Base-by-base conservation (phyloP, 805 yeast genomes). In the Cyberlindnera maclurae region DNA sequence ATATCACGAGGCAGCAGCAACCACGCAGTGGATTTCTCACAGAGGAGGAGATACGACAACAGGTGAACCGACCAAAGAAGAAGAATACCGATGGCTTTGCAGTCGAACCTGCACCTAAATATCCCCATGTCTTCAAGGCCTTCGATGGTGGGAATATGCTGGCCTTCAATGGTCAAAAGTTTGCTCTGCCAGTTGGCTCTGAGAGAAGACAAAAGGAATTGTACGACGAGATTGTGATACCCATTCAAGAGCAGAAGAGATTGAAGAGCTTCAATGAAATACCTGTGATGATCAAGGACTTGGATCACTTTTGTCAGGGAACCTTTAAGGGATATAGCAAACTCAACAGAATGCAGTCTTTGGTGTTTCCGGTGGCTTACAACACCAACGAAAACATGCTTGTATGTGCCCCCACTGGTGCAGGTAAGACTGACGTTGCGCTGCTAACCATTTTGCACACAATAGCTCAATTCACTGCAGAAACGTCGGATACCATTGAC, bases 391-490 rank as follows among this genome's bases (percentile, higher is more conserved):
- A 90, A 52, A 90, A 90, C 54, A 85, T 93, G 96, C 65, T 89
- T 36, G 87, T 89, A 4, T 89, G 97, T 75, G 96, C 97, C 0
- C 97, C 97, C 1, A 89, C 97, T 0, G 97, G 97, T 70, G 96
- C 97, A 5, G 97, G 97, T 73, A 89, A 89, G 57, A 89, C 97
- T 0, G 96, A 89, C 59, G 90, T 89, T 20, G 97, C 97, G 0
- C 61, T 89, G 42, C 64, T 89, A 29, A 68, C 96, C 0, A 78
- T 89, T 45, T 64, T 89, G 37, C 90, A 83, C 52, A 75, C 93
- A 0, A 79, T 90, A 12, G 75, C 78, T 27, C 94, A 85, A 54
- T 81, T 72, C 56, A 70, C 79, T 0, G 70, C 75, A 0, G 76
- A 75, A 39, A 64, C 70, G 2, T 72, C 64, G 4, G 77, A 70